A percentile compares a stretch with the other conserved stretches of the same genome.
phyloP scores from a whole-genome alignment of 2,329 filamentous ascomycete species.

The Cladosporium sp. region DNA sequence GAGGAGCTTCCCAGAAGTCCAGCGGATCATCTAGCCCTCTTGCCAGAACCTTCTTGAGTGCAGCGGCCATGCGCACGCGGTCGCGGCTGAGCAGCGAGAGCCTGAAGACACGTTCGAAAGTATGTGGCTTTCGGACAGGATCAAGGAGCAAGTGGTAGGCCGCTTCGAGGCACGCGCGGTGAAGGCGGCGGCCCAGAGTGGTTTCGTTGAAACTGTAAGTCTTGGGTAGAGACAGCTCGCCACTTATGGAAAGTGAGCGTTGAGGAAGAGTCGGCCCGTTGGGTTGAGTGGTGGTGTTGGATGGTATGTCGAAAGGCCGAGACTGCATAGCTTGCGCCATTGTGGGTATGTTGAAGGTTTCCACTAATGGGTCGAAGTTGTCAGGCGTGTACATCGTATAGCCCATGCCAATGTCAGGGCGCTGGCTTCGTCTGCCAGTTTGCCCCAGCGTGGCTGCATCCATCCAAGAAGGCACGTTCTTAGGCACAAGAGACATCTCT shows the following conservation, averaged over 20 bases:
- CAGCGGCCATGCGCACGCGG: constrained; percentile 24
- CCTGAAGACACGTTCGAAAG: constrained; percentile 30
- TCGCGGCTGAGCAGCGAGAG: constrained; percentile 27
- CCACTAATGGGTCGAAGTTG: constrained; percentile 5
- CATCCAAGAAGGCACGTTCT: constrained; percentile 32
- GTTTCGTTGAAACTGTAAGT: constrained; percentile 65
- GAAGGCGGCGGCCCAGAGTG: constrained; percentile 70
- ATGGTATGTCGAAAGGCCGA: neutral
- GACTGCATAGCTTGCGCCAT: constrained; percentile 8
- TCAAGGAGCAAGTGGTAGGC: constrained; percentile 59
- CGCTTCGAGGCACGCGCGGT: constrained; percentile 64
- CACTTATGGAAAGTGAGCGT: neutral
- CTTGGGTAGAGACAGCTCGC: constrained; percentile 3
- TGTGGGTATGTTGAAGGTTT: constrained; percentile 10
- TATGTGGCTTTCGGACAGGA: constrained; percentile 40
- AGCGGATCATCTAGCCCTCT: constrained; percentile 51
- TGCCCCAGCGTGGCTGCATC: constrained; percentile 24
- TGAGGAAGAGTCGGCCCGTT: neutral
- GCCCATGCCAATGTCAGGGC: constrained; percentile 26
- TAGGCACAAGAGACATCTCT: constrained; percentile 3
- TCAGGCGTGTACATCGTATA: constrained; percentile 27
- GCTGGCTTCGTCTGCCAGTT: constrained; percentile 7
- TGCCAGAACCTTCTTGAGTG: constrained; percentile 44
- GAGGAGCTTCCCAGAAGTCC: constrained; percentile 60
- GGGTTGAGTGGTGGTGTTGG: neutral